Percentiles rank a stretch among this genome's conserved stretches.
Conservation (phyloP, 805 yeast genomes). For the Kodamaea jinghongensis region DNA sequence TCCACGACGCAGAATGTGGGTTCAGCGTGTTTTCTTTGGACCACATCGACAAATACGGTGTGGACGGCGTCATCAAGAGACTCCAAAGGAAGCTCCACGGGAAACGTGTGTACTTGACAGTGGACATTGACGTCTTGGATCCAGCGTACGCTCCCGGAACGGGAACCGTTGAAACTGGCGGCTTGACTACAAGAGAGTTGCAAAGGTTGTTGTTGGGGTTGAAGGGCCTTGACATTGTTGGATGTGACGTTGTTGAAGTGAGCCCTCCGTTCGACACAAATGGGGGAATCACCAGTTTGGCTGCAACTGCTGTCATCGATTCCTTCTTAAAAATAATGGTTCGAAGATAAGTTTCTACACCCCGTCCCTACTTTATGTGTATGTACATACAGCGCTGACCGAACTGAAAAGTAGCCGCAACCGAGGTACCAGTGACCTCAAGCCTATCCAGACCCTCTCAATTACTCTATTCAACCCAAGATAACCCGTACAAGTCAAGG, state of each 20-base stretch:
- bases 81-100: conserved; percentile 34
- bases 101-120: conserved; percentile 43
- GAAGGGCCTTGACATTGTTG: conserved; percentile 59
- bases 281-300: conserved; percentile 59
- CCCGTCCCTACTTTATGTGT: too few relatives aligned
- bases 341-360: too few relatives aligned
- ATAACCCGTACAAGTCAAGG: too few relatives aligned
- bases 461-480: too few relatives aligned
- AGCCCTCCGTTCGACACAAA: conserved; percentile 62
- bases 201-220: conserved; percentile 57
- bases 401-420: too few relatives aligned
- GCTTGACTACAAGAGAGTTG: conserved; percentile 62
- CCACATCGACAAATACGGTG: conserved; percentile 44
- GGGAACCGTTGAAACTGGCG: conserved; percentile 78
- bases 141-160: conserved; percentile 77
- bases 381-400: too few relatives aligned
- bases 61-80: conserved; percentile 32
- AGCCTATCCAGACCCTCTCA: too few relatives aligned
- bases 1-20: conserved; percentile 52
- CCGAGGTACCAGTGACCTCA: too few relatives aligned
- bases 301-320: conserved; percentile 64
- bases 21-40: conserved; percentile 45
- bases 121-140: conserved; percentile 65
- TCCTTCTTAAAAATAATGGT: conserved; percentile 47
- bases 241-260: conserved; percentile 77